Evolutionary conservation across 306 rosid genomes (phyloP), one percentile per base, ranked within the genome.

Genomic region (Aeschynomene evenia): DNA sequence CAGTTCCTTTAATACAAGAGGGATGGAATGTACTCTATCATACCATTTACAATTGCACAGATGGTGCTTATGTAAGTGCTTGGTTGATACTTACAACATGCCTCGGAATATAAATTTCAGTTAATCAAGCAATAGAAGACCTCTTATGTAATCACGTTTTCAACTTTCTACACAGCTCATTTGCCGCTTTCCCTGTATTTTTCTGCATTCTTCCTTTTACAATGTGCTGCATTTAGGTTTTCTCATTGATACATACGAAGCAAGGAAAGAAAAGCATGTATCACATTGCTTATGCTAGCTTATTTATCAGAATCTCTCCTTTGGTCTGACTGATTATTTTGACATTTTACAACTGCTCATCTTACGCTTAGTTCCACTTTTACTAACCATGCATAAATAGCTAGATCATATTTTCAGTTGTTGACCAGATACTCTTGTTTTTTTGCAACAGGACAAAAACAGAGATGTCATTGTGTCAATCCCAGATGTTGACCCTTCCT

Each of bases 391-490:
- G 42, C 28, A 66, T 64, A 74, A 58, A 58, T 73, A 39, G 23
- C 64, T 28, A 9, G 26, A 43, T 33, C 68, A 34, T 61, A 39
- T 61, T 43, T 28, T 31, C 3, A 29, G 33, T 62, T 66, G 24
- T 62, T 67, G 26, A 77, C 72, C 34, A 54, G 59, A 45, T 72
- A 37, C 63, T 72, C 31, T 73, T 73, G 57, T 56, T 70, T 77
- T 54, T 16, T 70, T 66, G 70, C 50, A 75, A 68, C 89, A 92
- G 96, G 95, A 92, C 83, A 92, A 92, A 84, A 89, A 92, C 73
- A 82, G 96, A 85, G 98, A 92, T 72, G 76, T 89, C 66, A 85
- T 92, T 81, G 95, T 89, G 79, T 76, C 98, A 70, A 85, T 92
- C 73, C 98, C 98, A 7, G 96, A 92, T 58, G 89, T 87, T 62